Conservation (phyloP, 148 eudicot genomes). For the Heliamphora exappendiculata region DNA sequence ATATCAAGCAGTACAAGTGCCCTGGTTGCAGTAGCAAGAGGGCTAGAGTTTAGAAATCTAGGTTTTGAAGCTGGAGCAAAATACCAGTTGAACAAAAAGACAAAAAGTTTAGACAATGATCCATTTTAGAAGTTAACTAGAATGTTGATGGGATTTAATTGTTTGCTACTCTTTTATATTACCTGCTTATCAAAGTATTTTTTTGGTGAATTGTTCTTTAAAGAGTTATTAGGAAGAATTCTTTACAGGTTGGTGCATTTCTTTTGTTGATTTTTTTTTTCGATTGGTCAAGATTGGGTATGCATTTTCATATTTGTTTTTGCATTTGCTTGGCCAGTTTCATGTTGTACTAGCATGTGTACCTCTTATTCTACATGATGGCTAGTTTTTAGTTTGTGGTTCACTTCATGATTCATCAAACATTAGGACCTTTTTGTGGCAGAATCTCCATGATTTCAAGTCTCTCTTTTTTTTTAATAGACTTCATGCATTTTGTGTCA, state of each 20-base stretch:
- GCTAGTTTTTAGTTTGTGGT: no score
- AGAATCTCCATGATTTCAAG: no score
- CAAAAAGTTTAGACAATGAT: slow-evolving; percentile 2
- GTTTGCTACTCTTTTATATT: not conserved
- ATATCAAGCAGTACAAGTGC: slow-evolving; percentile 79
- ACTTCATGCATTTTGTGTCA: no score
- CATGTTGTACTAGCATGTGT: no score
- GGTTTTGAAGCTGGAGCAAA: slow-evolving; percentile 2
- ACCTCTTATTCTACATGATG: no score
- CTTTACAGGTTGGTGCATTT: not conserved
- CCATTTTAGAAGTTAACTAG: not conserved
- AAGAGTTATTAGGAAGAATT: not conserved
- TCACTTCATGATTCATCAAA: no score
- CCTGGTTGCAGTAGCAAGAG: slow-evolving; percentile 67
- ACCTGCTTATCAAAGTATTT: not conserved
- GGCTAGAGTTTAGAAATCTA: slow-evolving; percentile 41
- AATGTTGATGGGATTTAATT: slow-evolving; percentile 1
- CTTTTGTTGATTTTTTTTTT: not conserved
- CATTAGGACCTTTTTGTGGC: no score
- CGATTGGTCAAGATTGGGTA: not conserved
- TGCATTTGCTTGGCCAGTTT: no score
- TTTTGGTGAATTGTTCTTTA: not conserved
- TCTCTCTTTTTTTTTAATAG: no score
- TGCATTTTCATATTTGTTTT: not conserved
- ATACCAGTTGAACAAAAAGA: not conserved